A percentile compares a stretch with the other conserved stretches of the same genome.
phyloP scores from a whole-genome alignment of 2,329 filamentous ascomycete species.

The Mycosphaerelloides madeirae region DNA sequence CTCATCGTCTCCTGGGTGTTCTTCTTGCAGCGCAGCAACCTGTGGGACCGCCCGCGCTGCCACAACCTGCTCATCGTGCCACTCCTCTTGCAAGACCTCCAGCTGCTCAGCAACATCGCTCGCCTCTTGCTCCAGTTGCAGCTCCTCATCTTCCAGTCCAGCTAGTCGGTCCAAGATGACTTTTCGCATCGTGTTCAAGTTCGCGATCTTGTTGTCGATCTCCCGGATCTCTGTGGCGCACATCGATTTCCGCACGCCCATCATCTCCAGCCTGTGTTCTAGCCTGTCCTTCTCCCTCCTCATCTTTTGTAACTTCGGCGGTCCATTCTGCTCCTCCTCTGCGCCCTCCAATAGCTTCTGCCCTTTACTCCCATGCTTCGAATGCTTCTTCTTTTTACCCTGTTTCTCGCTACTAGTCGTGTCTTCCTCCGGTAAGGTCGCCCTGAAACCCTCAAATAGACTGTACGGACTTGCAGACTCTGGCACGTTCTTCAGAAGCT shows the following conservation, averaged over 20 bases:
- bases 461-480: constrained; percentile 83
- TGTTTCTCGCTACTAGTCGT: constrained; percentile 29
- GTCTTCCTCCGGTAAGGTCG: constrained; percentile 69
- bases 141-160: constrained; percentile 82
- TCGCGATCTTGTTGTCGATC: constrained; percentile 94
- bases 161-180: constrained; percentile 86
- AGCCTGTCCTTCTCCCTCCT: constrained; percentile 75
- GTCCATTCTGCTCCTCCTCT: constrained; percentile 48
- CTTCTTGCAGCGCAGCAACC: constrained; percentile 43
- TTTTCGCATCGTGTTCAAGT: constrained; percentile 85
- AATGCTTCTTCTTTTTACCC: constrained; percentile 56
- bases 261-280: constrained; percentile 83
- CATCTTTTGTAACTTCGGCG: constrained; percentile 65
- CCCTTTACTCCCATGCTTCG: constrained; percentile 66
- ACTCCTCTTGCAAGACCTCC: constrained; percentile 58
- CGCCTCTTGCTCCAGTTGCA: constrained; percentile 79
- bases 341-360: constrained; percentile 66
- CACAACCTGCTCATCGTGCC: constrained; percentile 47
- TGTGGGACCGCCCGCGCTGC: constrained; percentile 35
- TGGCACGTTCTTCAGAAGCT: constrained; percentile 82
- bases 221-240: constrained; percentile 92
- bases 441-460: constrained; percentile 93
- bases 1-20: constrained; percentile 49
- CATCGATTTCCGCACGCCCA: constrained; percentile 94
- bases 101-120: constrained; percentile 57